These are phyloP conservation scores for Ascoidea tarda DNA, from an alignment of 805 yeast genomes.

Conservation along the genomic window DNA sequence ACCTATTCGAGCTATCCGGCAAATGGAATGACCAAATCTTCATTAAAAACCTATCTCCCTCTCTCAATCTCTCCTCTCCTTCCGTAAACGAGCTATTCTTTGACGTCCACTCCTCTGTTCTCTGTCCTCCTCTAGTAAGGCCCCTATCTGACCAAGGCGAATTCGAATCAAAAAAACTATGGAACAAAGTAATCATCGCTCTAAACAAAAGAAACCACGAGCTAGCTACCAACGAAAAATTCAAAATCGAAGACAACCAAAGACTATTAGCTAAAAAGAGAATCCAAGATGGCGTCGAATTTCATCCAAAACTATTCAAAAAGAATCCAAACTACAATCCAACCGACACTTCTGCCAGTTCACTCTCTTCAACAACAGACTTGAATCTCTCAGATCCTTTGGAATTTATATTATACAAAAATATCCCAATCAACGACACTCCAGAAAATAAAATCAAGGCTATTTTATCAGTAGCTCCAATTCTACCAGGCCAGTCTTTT, in stretches of 20 bases:
- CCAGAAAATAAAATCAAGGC: constrained; percentile 40
- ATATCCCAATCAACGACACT: constrained; percentile 35
- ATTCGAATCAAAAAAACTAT: constrained; percentile 67
- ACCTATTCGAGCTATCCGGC: constrained; percentile 58
- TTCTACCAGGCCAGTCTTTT: constrained; percentile 69
- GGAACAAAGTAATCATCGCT: constrained; percentile 76
- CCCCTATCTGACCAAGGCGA: constrained; percentile 70
- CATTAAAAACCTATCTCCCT: constrained; percentile 38
- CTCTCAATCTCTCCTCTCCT: constrained; percentile 23
- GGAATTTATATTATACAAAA: constrained; percentile 55
- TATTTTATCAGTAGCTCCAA: constrained; percentile 57
- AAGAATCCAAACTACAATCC: constrained; percentile 23
- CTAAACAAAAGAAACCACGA: constrained; percentile 68
- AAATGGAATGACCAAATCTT: constrained; percentile 88
- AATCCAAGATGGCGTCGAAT: constrained; percentile 63
- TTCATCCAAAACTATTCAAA: constrained; percentile 67
- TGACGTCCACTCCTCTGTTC: constrained; percentile 42
- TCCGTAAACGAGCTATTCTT: constrained; percentile 37
- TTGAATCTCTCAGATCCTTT: constrained; percentile 10
- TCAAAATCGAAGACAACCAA: constrained; percentile 77
- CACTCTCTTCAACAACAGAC: neutral
- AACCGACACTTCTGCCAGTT: constrained; percentile 10
- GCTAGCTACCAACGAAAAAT: constrained; percentile 80
- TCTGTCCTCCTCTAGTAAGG: constrained; percentile 55
- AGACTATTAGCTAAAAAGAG: constrained; percentile 61